Evolutionary conservation across 2,329 filamentous ascomycete species (phyloP).

Genomic region (Cryphonectria naterciae): DNA sequence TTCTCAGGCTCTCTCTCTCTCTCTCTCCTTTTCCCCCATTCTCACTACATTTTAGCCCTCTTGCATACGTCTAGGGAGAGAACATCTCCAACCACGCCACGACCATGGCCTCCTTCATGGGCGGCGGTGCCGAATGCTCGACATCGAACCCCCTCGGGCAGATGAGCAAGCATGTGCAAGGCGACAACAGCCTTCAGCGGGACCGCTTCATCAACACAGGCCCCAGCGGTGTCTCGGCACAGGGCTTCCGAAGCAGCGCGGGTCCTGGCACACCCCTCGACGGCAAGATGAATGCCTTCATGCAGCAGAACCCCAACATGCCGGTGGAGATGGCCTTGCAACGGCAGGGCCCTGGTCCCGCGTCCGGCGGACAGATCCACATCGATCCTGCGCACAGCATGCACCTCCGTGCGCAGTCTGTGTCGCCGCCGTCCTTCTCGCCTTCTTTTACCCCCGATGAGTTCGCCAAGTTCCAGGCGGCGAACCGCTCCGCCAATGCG

Average conservation of each 20-base stretch:
- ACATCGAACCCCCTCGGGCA: constrained; percentile 96
- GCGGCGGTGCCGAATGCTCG: constrained; percentile 88
- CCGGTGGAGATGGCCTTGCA: constrained; percentile 50
- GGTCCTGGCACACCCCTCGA: constrained; percentile 24
- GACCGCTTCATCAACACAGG: constrained; percentile 82
- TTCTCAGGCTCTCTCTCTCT: neutral
- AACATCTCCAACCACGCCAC: too few species aligned
- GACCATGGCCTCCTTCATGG: constrained; percentile 84
- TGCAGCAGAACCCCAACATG: constrained; percentile 73
- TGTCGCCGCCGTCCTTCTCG: constrained; percentile 58
- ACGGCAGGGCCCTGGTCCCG: constrained; percentile 29
- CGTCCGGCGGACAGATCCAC: constrained; percentile 43
- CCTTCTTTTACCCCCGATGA: constrained; percentile 81
- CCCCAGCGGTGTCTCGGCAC: constrained; percentile 50
- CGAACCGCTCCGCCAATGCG: constrained; percentile 58
- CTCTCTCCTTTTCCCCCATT: neutral
- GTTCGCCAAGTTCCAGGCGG: constrained; percentile 84
- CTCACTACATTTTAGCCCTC: neutral
- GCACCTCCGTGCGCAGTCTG: constrained; percentile 57
- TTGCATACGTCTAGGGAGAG: neutral
- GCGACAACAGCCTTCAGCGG: constrained; percentile 92
- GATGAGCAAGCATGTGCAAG: constrained; percentile 95
- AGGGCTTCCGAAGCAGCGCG: constrained; percentile 25
- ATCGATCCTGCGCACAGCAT: constrained; percentile 50
- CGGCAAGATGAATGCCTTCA: constrained; percentile 82